Base-by-base conservation (phyloP, 192 early-diverging fungal species). In the Chytriomyces confervae region DNA sequence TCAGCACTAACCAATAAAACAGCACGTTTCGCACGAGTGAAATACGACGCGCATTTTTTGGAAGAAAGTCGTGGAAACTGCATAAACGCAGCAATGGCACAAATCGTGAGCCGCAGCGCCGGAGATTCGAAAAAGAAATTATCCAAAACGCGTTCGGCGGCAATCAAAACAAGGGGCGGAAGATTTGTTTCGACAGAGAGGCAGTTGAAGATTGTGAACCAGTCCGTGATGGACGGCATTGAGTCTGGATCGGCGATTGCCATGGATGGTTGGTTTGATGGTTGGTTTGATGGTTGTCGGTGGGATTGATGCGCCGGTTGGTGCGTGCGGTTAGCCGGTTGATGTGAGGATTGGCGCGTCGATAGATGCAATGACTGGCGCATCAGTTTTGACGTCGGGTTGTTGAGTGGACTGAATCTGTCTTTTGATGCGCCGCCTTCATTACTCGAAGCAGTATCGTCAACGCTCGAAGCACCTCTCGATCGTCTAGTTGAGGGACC, bases 101-200 rank as follows among this genome's bases (percentile, higher is more conserved):
- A 57, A 13, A 57, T 13, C 20, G 53, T 57, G 16, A 57, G 20
- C 16, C 53, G 0, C 13, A 57, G 5, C 13, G 53, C 53, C 16
- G 53, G 53, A 20, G 53, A 57, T 57, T 57, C 53, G 53, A 57
- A 57, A 57, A 57, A 57, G 53, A 57, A 57, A 20, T 57, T 57
- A 4, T 57, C 53, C 16, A 57, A 20, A 20, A 57, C 20, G 20
- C 53, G 53, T 20, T 57, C 1, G 3, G 53, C 0, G 53, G 53
- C 53, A 20, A 57, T 57, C 16, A 20, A 57, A 20, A 57, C 53
- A 20, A 57, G 53, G 0, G 20, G 53, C 1, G 53, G 53, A 13
- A 57, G 53, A 57, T 57, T 57, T 57, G 13, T 20, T 13, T 57
- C 53, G 53, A 57, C 53, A n/a, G 53, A 13, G 53, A 57, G 53